Percentiles rank a stretch among this genome's conserved stretches.
Conservation (phyloP, 2,329 filamentous ascomycete genomes). For the Sordariomycetes sp. region DNA sequence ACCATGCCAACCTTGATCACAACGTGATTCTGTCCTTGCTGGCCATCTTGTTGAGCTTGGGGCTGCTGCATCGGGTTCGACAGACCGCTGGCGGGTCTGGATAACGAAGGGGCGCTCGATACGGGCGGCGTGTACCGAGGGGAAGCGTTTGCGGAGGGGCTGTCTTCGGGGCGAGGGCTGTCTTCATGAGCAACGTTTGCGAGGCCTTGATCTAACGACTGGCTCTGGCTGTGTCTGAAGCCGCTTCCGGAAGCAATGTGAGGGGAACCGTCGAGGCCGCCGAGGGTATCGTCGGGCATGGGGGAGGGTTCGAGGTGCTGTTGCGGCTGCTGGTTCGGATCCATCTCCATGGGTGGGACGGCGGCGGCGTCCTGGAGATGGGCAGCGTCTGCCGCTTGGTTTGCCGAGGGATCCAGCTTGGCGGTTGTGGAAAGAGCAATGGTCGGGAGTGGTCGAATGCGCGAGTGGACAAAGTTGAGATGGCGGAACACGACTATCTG, state of each 20-base stretch:
- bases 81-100: conserved; percentile 46
- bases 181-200: conserved; percentile 11
- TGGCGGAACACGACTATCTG: too few relatives aligned
- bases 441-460: too few relatives aligned
- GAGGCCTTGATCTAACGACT: conserved; percentile 40
- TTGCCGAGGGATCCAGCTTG: conserved; percentile 44
- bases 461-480: too few relatives aligned
- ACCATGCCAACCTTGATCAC: conserved; percentile 99
- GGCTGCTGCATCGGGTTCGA: conserved; percentile 25
- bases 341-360: conserved; percentile 40
- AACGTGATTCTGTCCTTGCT: conserved; percentile 58
- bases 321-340: conserved; percentile 8
- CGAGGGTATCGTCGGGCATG: conserved; percentile 39
- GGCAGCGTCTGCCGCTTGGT: conserved; percentile 13
- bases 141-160: conserved; percentile 15
- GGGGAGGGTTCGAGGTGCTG: conserved; percentile 14
- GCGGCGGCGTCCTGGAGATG: conserved; percentile 24
- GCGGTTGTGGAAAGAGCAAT: conserved; percentile 5
- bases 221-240: conserved; percentile 33
- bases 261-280: conserved; percentile 37
- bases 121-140: conserved; percentile 35
- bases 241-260: conserved; percentile 23
- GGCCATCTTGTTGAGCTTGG: conserved; percentile 14
- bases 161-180: conserved; percentile 31
- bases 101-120: conserved; percentile 33